phyloP scores from a whole-genome alignment of 495 filamentous ascomycete genomes.

The Aspergillus taichungensis region DNA sequence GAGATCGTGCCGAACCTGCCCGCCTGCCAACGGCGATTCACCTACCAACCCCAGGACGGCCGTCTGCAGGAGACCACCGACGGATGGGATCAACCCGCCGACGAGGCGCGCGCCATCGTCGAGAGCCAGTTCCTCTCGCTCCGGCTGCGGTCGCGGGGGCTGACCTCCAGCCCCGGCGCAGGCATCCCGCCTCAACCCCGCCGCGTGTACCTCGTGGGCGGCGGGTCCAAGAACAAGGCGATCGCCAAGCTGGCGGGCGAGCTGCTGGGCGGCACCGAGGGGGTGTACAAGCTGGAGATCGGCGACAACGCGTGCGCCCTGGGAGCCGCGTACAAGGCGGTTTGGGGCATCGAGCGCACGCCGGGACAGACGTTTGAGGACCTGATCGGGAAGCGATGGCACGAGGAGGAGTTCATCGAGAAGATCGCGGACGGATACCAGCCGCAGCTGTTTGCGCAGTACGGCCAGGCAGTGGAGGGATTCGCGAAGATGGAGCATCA shows the following conservation, averaged over 20 bases:
- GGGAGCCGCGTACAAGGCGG: conserved; percentile 93
- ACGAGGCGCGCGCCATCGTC: conserved; percentile 81
- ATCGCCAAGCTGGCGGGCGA: conserved; percentile 75
- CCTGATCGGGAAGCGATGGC: conserved; percentile 73
- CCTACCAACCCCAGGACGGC: conserved; percentile 40
- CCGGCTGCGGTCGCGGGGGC: conserved; percentile 67
- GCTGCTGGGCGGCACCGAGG: conserved; percentile 79
- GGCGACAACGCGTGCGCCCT: conserved; percentile 95
- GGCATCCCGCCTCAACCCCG: conserved; percentile 73
- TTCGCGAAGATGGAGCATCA: conserved; percentile 72
- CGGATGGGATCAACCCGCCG: conserved; percentile 45
- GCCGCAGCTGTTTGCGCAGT: conserved; percentile 60
- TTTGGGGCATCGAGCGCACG: conserved; percentile 74
- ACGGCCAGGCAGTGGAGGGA: conserved; percentile 65
- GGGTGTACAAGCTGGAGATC: conserved; percentile 85
- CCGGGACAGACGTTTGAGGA: conserved; percentile 75
- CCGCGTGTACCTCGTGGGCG: conserved; percentile 87
- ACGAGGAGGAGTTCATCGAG: conserved; percentile 70
- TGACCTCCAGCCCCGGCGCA: conserved; percentile 50
- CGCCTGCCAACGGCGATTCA: conserved; percentile 78
- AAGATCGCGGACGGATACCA: conserved; percentile 78
- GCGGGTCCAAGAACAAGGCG: conserved; percentile 77
- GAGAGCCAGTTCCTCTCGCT: conserved; percentile 89
- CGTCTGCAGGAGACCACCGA: conserved; percentile 36
- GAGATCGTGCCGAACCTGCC: conserved; percentile 90